Conservation (phyloP, 2,329 filamentous ascomycete species). For the Metarhizium anisopliae region DNA sequence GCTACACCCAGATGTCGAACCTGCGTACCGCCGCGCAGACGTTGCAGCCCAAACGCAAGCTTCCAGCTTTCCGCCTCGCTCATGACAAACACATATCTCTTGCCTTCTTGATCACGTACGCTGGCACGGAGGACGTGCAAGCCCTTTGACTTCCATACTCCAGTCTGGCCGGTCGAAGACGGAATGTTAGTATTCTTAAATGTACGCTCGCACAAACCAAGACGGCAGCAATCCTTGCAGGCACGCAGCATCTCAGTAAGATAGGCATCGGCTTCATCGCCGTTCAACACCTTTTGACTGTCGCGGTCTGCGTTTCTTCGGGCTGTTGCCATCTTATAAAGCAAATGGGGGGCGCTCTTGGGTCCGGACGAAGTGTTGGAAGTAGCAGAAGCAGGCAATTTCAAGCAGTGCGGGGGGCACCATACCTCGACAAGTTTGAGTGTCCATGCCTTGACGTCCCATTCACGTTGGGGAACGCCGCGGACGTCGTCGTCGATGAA, state of each 20-base stretch:
- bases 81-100: slow-evolving; percentile 56
- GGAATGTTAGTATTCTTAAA: slow-evolving; percentile 34
- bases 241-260: slow-evolving; percentile 52
- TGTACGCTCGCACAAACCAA: slow-evolving; percentile 38
- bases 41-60: slow-evolving; percentile 51
- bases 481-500: slow-evolving; percentile 97
- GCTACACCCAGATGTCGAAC: slow-evolving; percentile 50
- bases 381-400: slow-evolving; percentile 29
- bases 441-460: slow-evolving; percentile 98
- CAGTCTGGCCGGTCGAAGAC: slow-evolving; percentile 34
- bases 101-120: slow-evolving; percentile 56
- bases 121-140: slow-evolving; percentile 56
- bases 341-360: slow-evolving; percentile 32
- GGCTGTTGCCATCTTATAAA: slow-evolving; percentile 37
- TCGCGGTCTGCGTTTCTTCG: slow-evolving; percentile 40
- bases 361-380: slow-evolving; percentile 30
- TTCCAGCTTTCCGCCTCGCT: slow-evolving; percentile 61
- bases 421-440: slow-evolving; percentile 87
- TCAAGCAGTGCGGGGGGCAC: slow-evolving; percentile 58
- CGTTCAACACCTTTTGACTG: slow-evolving; percentile 42
- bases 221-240: slow-evolving; percentile 56
- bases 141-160: slow-evolving; percentile 45
- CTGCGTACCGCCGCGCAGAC: slow-evolving; percentile 51
- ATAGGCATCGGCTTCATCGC: slow-evolving; percentile 59
- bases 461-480: slow-evolving; percentile 87